These are phyloP conservation scores for Cadophora sp. DNA, from an alignment of 2,329 filamentous ascomycete genomes.

Conservation along the genomic window DNA sequence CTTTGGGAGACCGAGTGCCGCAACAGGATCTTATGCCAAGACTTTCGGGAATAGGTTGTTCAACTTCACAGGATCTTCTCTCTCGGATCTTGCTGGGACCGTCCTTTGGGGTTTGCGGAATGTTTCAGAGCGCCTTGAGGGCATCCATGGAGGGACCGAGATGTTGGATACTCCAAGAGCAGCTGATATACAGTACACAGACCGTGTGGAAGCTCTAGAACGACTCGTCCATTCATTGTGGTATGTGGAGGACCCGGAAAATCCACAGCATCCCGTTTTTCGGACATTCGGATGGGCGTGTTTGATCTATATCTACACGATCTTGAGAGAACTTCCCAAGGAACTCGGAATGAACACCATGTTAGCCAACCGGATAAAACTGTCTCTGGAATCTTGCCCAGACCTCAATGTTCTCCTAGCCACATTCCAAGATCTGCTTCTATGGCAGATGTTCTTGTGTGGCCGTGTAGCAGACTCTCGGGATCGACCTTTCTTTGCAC, in stretches of 20 bases:
- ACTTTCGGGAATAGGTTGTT: constrained; percentile 25
- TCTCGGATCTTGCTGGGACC: constrained; percentile 30
- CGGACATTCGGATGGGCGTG: constrained; percentile 35
- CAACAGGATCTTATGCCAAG: constrained; percentile 26
- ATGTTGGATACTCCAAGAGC: constrained; percentile 26
- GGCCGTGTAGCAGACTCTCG: constrained; percentile 33
- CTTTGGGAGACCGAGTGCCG: constrained; percentile 30
- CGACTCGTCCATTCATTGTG: constrained; percentile 34
- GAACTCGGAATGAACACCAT: constrained; percentile 33
- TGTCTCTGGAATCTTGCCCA: constrained; percentile 27
- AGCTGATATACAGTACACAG: constrained; percentile 33
- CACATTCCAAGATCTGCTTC: constrained; percentile 38
- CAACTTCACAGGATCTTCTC: constrained; percentile 30
- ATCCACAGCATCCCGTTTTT: constrained; percentile 33
- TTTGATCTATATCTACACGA: constrained; percentile 37
- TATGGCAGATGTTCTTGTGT: constrained; percentile 38
- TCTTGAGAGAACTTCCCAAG: constrained; percentile 32
- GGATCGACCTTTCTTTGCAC: constrained; percentile 34
- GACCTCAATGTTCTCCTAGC: constrained; percentile 38
- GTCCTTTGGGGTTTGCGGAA: constrained; percentile 37
- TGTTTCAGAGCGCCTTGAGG: constrained; percentile 28
- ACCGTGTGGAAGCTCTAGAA: constrained; percentile 38
- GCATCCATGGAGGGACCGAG: constrained; percentile 26
- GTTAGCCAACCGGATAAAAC: constrained; percentile 33
- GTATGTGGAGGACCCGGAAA: constrained; percentile 29